Base-by-base conservation (phyloP, 306 rosid genomes). In the Castanea crenata region DNA sequence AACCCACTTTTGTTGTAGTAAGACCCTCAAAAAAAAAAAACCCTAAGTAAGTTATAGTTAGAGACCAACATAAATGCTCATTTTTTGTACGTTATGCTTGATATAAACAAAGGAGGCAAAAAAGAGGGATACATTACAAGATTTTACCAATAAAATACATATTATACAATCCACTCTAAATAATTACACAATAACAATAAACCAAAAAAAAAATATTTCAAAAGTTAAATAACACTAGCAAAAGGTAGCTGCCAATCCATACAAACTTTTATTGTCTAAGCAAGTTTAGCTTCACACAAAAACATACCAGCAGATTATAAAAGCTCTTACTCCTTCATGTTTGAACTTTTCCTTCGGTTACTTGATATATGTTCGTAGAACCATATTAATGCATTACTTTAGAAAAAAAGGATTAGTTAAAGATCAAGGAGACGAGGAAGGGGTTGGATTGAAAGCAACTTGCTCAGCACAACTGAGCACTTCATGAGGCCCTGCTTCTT, bases 381-480 rank as follows among this genome's bases (percentile, higher is more conserved):
- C 19, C 55, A 79, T 80, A 83, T 79, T 83, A 23, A 29, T 65
- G 14, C 49, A 69, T 67, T 29, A 1, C 44, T 1, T 49, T 12
- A 19, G 41, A 29, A 72, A 6, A 38, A 49, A 49, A 12, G 1
- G 5, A 49, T 49, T 12, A 10, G 54, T 13, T 49, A 2, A 62
- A 70, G 82, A 64, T 84, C 83, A 83, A 52, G 90, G 75, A 19
- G 94, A 79, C 3, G 90, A 85, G 27, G 82, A 3, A 63, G 86
- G 15, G 41, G 82, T 31, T 23, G 97, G 98, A 78, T 95, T 91
- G 75, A 95, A 93, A 19, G 89, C 79, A 51, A 16, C 81, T 86
- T 93, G 97, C 86, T 93, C 94, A 14, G 88, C 97, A 41, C 98
- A 95, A 13, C 86, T 35, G 55, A 95, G 91, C 49, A 69, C 20